Evolutionary conservation across 805 yeast species (phyloP), one percentile per base, ranked within the genome.

Genomic region (Wickerhamomyces bisporus): DNA sequence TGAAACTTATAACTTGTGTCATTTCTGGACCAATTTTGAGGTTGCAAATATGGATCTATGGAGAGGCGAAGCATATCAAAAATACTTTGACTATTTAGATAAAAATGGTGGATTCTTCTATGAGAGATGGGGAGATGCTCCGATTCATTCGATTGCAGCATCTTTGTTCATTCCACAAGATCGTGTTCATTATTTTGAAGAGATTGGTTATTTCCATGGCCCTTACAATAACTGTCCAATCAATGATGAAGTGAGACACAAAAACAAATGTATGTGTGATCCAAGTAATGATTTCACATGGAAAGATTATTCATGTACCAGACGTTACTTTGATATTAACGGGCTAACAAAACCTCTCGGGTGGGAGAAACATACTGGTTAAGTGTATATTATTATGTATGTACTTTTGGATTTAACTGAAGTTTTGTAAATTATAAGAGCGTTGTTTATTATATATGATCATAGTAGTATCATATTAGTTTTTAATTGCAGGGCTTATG

Each of bases 121-220:
- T 61, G 88, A 84, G 68, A 74, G 95, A 63, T 86, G 95, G 96
- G 95, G 95, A 51, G 96, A 86, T 62, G 95, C 95, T 20, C 96
- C 96, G 26, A 81, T 86, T 35, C 96, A 86, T 61, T 83, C 94
- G 6, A 79, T 86, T 53, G 96, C 93, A 24, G 95, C 86, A 16
- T 67, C 93, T 5, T 65, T 87, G 47, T 84, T 87, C 65, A 57
- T 86, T 60, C 77, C 83, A 38, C 77, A 73, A 58, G 78, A 75
- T 44, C 68, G 80, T 54, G 64, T 87, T 35, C 95, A 87, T 55
- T 78, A 82, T 70, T 88, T 88, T 58, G 82, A 77, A 42, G 95
- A 86, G 53, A 75, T 86, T 45, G 95, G 95, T 36, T 86, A 87
- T 62, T 83, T 57, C 66, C 96, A 86, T 58, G 79, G 72, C 42